These are phyloP conservation scores for Solanum chacoense DNA, from an alignment of 305 asterid genomes.

Conservation along the genomic window DNA sequence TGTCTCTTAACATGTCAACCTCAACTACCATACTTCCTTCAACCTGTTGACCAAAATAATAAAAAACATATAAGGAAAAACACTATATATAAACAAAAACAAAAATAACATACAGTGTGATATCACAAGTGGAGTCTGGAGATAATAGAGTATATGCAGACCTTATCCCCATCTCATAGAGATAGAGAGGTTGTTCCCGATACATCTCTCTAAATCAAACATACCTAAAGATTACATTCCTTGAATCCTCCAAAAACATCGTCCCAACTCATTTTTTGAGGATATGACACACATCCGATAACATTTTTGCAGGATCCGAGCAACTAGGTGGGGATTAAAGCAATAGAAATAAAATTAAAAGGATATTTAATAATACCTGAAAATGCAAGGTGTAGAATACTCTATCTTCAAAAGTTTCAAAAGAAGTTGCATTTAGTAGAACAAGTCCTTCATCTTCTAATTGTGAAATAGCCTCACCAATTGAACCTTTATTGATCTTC, in stretches of 20 bases:
- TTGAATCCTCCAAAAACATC: not conserved
- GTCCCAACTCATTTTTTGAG: not conserved
- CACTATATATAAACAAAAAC: not conserved
- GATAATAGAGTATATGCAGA: no score
- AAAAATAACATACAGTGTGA: not conserved
- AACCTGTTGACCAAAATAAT: conserved; percentile 15
- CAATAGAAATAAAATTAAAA: not conserved
- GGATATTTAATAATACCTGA: not conserved
- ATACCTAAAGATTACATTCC: not conserved
- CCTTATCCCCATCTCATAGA: no score
- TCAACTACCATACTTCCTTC: conserved; percentile 19
- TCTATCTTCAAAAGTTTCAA: conserved; percentile 1
- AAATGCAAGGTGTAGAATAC: conserved; percentile 14
- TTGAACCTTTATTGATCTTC: not conserved
- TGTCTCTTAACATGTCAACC: conserved; percentile 32
- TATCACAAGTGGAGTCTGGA: not conserved
- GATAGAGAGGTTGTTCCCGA: no score
- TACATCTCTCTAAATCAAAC: no score
- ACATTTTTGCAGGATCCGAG: not conserved
- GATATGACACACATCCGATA: not conserved
- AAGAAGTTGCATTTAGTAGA: conserved; percentile 10
- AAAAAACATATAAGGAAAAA: not conserved
- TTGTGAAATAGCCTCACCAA: not conserved
- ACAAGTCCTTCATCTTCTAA: conserved; percentile 10
- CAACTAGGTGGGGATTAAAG: not conserved